Evolutionary conservation across 371 early-diverging fungal species (phyloP).

Genomic region (Nematocida minor): DNA sequence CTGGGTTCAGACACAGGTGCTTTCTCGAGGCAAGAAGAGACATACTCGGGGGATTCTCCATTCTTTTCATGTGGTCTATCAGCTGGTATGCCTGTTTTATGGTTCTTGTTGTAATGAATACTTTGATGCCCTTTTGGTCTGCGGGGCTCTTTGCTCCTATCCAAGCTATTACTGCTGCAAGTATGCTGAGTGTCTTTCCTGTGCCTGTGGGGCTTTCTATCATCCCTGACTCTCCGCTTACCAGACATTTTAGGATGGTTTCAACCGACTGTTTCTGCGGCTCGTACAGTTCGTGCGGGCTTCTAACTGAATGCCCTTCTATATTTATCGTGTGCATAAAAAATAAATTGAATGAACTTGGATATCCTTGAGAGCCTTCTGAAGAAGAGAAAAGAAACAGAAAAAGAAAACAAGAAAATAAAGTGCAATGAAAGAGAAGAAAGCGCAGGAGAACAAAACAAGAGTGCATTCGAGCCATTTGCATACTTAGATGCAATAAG

Average conservation of each 20-base stretch:
- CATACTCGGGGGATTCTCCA: constrained; percentile 68
- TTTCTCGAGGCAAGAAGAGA: constrained; percentile 71
- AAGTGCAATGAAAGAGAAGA: too few species aligned
- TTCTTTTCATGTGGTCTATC: constrained; percentile 74
- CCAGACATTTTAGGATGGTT: constrained; percentile 66
- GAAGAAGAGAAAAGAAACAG: neutral
- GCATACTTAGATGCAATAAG: too few species aligned
- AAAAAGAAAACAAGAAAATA: constrained; percentile 1
- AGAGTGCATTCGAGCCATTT: too few species aligned
- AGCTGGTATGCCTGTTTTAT: constrained; percentile 88
- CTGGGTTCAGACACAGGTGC: constrained; percentile 75
- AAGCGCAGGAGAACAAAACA: too few species aligned
- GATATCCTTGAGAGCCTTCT: constrained; percentile 6
- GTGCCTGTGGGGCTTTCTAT: constrained; percentile 70
- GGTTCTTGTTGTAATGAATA: constrained; percentile 75
- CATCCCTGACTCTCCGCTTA: constrained; percentile 64
- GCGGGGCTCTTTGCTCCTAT: neutral
- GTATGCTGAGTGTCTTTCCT: constrained; percentile 68
- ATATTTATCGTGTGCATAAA: constrained; percentile 44
- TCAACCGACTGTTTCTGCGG: constrained; percentile 67
- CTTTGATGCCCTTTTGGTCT: constrained; percentile 50
- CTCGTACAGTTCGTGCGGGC: constrained; percentile 68
- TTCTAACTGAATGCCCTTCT: neutral
- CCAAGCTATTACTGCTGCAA: constrained; percentile 67
- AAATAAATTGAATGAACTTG: constrained; percentile 47